Conservation (phyloP, 192 early-diverging fungal species). For the Gaertneriomyces semiglobifer region DNA sequence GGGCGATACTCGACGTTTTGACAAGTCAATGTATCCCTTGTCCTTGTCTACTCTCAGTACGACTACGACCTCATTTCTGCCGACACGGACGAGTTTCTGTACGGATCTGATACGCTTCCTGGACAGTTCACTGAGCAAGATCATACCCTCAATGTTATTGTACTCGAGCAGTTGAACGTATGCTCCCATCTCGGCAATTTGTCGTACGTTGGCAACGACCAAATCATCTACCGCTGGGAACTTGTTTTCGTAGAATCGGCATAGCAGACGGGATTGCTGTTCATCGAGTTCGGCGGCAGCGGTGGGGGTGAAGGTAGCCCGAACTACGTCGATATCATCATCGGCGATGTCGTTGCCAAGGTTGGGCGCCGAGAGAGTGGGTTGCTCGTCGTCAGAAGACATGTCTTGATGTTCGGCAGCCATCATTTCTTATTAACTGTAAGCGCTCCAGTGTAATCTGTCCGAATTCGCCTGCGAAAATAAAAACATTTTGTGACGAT, state of each 20-base stretch:
- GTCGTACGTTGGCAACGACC: conserved; percentile 95
- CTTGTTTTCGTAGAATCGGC: conserved; percentile 91
- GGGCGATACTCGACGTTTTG: conserved; percentile 87
- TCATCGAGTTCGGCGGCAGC: conserved; percentile 32
- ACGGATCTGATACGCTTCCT: conserved; percentile 94
- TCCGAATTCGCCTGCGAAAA: too few relatives aligned
- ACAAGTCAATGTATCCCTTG: conserved; percentile 98
- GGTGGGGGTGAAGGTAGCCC: conserved; percentile 29
- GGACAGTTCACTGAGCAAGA: conserved; percentile 87
- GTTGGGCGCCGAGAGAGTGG: conserved; percentile 10
- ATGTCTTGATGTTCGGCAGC: too few relatives aligned
- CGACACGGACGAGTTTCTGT: conserved; percentile 91
- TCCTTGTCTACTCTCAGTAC: conserved; percentile 95
- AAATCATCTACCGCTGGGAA: conserved; percentile 93
- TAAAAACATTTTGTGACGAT: too few relatives aligned
- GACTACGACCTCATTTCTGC: conserved; percentile 87
- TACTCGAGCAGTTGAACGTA: conserved; percentile 94
- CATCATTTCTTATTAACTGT: too few relatives aligned
- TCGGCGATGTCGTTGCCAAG: conserved; percentile 20
- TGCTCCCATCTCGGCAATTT: conserved; percentile 95
- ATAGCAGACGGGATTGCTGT: conserved; percentile 43
- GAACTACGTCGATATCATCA: conserved; percentile 8
- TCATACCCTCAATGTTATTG: conserved; percentile 97
- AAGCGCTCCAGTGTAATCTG: too few relatives aligned
- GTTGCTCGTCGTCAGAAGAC: not conserved